Base-by-base conservation (phyloP, 1,139 yeast species). In the Sugiyamaella pinicola region DNA sequence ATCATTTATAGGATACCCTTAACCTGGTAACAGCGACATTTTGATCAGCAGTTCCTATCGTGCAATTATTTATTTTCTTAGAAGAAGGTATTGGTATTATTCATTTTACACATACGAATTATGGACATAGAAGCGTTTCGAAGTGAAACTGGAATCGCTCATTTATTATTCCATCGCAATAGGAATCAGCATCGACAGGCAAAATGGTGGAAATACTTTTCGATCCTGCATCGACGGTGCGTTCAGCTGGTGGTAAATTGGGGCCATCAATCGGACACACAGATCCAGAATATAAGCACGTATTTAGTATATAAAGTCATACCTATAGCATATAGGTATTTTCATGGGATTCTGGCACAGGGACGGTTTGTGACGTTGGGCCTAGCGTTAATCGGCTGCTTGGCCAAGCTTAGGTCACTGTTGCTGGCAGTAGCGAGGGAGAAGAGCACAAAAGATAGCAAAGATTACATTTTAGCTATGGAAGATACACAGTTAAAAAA, bases 361-460 rank as follows among this genome's bases (percentile, higher is more conserved):
- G 96, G 93, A 0, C 96, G 90, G 64, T 90, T 84, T 64, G 76
- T 88, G 5, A 78, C 85, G 1, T 69, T 89, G 12, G 96, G 96
- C 1, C 76, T 90, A 58, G 81, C 87, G 0, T 68, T 89, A 47
- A 63, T 88, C 4, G 96, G 87, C 0, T 55, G 73, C 19, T 60
- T 82, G 40, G 77, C 88, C 1, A 75, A 76, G 55, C 63, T 87
- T 2, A 24, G 50, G 10, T 35, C 22, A 15, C 18, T 47, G 12
- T 33, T 47, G 15, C 19, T 47, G 13, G 41, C 48, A 13, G 29
- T 26, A 12, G 21, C 28, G 12, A 19, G 37, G 10, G 44, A 47
- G 13, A 33, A 22, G 29, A 37, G 24, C 22, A 31, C 39, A 31
- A n/a, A n/a, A n/a, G n/a, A n/a, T n/a, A n/a, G n/a, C n/a, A n/a